These are phyloP conservation scores for Neofusicoccum parvum DNA, from an alignment of 2,329 filamentous ascomycete species.

Conservation along the genomic window DNA sequence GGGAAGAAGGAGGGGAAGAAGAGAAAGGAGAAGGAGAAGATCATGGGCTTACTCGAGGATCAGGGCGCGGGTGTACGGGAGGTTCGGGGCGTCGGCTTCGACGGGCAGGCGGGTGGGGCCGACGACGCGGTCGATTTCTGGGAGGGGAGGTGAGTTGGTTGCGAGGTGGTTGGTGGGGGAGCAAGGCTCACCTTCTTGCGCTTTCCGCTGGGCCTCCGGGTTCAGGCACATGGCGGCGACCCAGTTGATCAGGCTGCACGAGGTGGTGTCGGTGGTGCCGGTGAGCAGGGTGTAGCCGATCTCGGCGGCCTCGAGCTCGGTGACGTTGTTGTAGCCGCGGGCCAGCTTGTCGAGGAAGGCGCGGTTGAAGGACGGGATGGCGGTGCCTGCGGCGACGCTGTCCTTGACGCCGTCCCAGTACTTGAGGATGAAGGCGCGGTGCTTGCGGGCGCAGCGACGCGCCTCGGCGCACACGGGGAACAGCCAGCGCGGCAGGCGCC, in stretches of 20 bases:
- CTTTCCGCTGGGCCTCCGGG: constrained; percentile 34
- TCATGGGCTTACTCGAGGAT: constrained; percentile 22
- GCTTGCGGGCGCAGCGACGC: too few relatives aligned
- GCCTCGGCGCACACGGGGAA: too few relatives aligned
- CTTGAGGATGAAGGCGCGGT: too few relatives aligned
- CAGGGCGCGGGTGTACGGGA: constrained; percentile 17
- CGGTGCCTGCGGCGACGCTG: background rate
- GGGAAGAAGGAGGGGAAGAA: too few relatives aligned
- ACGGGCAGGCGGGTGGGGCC: constrained; percentile 23
- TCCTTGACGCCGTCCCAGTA: too few relatives aligned
- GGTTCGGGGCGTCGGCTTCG: constrained; percentile 19
- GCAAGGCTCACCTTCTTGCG: constrained; percentile 24
- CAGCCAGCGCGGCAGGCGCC: too few relatives aligned
- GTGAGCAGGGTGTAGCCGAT: background rate
- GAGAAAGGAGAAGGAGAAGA: too few relatives aligned
- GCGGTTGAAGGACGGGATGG: background rate
- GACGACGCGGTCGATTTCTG: constrained; percentile 25
- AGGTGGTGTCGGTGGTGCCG: constrained; percentile 19
- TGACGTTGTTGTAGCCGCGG: background rate
- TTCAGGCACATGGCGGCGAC: constrained; percentile 33
- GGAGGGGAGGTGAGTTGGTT: too few relatives aligned
- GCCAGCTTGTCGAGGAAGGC: background rate
- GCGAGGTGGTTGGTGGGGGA: too few relatives aligned
- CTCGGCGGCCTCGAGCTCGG: background rate
- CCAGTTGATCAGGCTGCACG: constrained; percentile 34